Evolutionary conservation across 163 green algal species (phyloP), one percentile per base, ranked within the genome.

Genomic region (Chlamydomonas reinhardtii): DNA sequence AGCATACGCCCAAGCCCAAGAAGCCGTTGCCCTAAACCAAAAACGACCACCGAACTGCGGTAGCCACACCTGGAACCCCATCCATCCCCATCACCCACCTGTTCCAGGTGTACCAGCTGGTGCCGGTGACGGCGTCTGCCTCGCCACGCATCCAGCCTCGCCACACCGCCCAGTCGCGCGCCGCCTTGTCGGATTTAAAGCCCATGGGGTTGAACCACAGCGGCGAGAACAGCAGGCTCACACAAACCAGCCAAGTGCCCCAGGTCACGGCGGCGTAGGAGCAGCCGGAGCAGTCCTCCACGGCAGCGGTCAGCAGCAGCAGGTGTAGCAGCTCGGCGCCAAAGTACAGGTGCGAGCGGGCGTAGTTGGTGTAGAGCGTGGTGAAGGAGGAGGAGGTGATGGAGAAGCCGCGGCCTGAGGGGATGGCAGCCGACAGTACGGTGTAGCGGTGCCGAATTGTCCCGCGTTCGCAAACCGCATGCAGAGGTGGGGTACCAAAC

Each of bases 181-280:
- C 48, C 48, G 48, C 74, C 83, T 90, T 75, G 31, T 70, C 32
- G 1, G 74, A 24, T 6, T 61, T 39, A 80, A 95, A 95, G 62
- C 89, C 90, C 64, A 92, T 78, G 11, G 94, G 94, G 89, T 94
- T 95, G 90, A 96, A 96, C 94, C 94, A 97, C 77, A 95, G 95
- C 59, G 94, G 94, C 15, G 91, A 73, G 31, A 89, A 84, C 73
- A 95, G 74, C 61, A 96, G 89, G 74, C 78, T 92, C 32, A 96
- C 48, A 0, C 86, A 89, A 16, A 95, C 92, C 59, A 96, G 83
- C 92, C 92, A 95, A 39, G 91, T 89, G n/a, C 88, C 91, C 92
- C 93, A 97, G 11, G 59, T 83, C 8, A 73, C 11, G 20, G 34
- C 35, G 76, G 76, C 39, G 88, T 91, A 31, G 12, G 65, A 76